Evolutionary conservation across 306 rosid genomes (phyloP).

Genomic region (Echinosophora koreensis): DNA sequence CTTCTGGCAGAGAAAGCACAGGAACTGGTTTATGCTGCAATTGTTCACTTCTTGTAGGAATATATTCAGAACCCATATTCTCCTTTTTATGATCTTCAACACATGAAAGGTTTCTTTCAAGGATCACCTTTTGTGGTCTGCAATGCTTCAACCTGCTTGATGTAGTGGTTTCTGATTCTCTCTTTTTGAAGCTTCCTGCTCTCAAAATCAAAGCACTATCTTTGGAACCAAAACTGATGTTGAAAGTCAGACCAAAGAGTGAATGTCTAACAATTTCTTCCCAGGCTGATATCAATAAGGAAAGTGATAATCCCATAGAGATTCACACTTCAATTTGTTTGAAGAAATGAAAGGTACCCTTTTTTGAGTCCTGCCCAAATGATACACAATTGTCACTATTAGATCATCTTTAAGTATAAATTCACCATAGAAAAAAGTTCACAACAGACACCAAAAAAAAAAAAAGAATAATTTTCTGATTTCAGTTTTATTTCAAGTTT

Average conservation of each 20-base stretch:
- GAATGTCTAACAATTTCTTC: constrained; percentile 57
- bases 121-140: constrained; percentile 69
- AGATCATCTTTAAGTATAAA: background rate
- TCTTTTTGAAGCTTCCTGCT: constrained; percentile 68
- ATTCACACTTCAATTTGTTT: constrained; percentile 15
- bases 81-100: constrained; percentile 40
- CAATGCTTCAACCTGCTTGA: constrained; percentile 57
- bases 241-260: constrained; percentile 46
- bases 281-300: constrained; percentile 64
- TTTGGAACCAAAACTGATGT: constrained; percentile 52
- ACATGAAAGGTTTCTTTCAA: constrained; percentile 58
- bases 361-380: constrained; percentile 35
- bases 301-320: constrained; percentile 76
- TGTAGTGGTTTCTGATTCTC: constrained; percentile 51
- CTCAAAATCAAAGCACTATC: constrained; percentile 55
- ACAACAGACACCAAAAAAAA: background rate
- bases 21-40: constrained; percentile 65
- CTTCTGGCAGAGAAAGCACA: constrained; percentile 69
- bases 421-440: background rate
- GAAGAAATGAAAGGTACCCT: background rate
- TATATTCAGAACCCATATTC: constrained; percentile 35
- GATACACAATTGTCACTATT: background rate
- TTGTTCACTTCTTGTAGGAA: constrained; percentile 25
- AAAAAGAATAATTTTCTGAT: background rate
- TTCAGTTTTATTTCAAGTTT: background rate